Evolutionary conservation across 257 asterid species (phyloP), one percentile per base, ranked within the genome.

Genomic region (Striga asiatica): DNA sequence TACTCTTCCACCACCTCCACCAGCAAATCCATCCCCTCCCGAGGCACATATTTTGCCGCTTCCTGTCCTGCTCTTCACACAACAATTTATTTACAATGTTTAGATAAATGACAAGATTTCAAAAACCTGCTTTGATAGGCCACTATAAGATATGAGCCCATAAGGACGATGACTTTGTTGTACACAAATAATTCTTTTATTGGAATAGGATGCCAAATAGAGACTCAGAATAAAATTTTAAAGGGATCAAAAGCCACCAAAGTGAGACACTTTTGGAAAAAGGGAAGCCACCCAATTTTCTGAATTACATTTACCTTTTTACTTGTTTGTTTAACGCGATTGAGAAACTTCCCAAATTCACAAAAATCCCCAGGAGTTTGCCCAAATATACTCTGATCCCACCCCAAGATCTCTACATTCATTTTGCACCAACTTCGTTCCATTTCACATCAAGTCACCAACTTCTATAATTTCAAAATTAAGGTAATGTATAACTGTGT

Each of bases 1-100:
- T 52, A 88, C 76, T 78, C 97, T 81, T 80, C 97, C 97, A 64
- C 97, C 97, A 55, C 95, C 97, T 54, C 97, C 97, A 50, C 97
- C 97, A 58, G 80, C 89, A 84, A 88, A 88, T 64, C 97, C 97
- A 58, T 78, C 50, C 67, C 97, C 97, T 32, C 97, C 97, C 56
- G 69, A 79, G 67, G 97, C 97, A 82, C 88, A 68, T 60, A 82
- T 66, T 65, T 56, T 70, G 59, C 91, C 88, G 60, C 79, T 81
- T 74, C 97, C 97, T 31, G 65, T 77, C 95, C 97, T 88, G 97
- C 74, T 57, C 64, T 35, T 66, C 66, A 77, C 32, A 58, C 50
- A 57, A 56, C 28, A 65, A 58, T 25, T 66, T 55, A 69, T 64
- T 57, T 39, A 42, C 46, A 64, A 54, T 46, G 48, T 45, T 48